Percentiles rank a stretch among this genome's conserved stretches.
Evolutionary conservation across 306 rosid genomes (phyloP).

Genomic region (Fragaria iinumae): DNA sequence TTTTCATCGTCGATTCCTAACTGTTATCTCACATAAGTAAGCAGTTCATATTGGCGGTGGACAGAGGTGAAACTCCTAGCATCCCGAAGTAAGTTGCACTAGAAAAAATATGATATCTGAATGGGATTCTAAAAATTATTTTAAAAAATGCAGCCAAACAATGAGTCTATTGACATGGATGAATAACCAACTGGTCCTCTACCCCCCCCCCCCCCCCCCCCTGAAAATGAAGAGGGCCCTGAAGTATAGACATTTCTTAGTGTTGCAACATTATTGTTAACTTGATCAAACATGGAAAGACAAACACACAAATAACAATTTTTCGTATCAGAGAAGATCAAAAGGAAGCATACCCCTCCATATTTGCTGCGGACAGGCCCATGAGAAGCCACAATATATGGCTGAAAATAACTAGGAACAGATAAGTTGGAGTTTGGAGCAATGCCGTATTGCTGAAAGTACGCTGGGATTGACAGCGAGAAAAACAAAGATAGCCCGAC

Average conservation of each 20-base stretch:
- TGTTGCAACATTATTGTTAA: background rate
- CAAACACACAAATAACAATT: background rate
- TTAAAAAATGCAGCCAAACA: background rate
- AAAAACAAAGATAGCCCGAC: slow-evolving; percentile 92
- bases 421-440: slow-evolving; percentile 77
- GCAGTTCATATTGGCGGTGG: background rate
- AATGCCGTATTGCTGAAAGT: slow-evolving; percentile 92
- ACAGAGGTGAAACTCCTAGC: background rate
- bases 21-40: background rate
- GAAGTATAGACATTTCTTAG: background rate
- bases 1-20: background rate
- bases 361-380: slow-evolving; percentile 78
- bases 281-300: slow-evolving; percentile 16
- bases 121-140: background rate
- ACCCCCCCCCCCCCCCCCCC: background rate
- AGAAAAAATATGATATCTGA: background rate
- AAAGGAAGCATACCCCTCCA: slow-evolving; percentile 74
- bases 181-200: background rate
- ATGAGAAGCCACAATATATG: slow-evolving; percentile 87
- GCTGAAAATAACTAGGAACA: slow-evolving; percentile 92
- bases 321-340: background rate
- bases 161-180: background rate
- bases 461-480: slow-evolving; percentile 91
- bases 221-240: background rate
- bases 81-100: background rate